Evolutionary conservation across 2,329 filamentous ascomycete genomes (phyloP).

Genomic region (Cercospora zeae-maydis): DNA sequence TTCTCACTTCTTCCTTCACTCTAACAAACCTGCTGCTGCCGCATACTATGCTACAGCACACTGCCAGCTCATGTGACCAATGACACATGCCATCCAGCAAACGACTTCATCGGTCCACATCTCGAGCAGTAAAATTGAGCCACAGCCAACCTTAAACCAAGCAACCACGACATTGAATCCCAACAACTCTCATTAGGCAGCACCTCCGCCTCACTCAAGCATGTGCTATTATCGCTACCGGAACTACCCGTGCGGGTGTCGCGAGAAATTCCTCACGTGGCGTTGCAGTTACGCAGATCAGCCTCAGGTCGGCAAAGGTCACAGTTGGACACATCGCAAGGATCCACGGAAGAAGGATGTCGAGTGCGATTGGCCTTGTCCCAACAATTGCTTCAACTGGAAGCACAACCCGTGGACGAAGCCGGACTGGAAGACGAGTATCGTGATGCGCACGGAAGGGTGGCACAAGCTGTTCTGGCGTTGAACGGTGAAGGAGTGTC

Average conservation of each 20-base stretch:
- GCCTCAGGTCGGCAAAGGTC: constrained; percentile 7
- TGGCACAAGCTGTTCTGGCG: constrained; percentile 9
- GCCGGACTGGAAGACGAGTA: constrained; percentile 11
- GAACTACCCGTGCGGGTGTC: constrained; percentile 11
- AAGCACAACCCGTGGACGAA: constrained; percentile 6
- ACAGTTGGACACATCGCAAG: constrained; percentile 3
- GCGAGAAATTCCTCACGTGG: constrained; percentile 11
- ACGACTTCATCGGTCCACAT: background rate
- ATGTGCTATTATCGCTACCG: constrained; percentile 17
- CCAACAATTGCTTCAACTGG: background rate
- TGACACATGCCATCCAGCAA: background rate
- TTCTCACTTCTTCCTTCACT: background rate
- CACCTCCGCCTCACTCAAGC: background rate
- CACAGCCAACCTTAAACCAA: background rate
- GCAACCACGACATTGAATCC: background rate
- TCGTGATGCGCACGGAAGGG: background rate
- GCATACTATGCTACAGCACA: background rate
- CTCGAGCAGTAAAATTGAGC: background rate
- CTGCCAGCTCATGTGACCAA: constrained; percentile 4
- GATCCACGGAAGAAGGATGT: constrained; percentile 4
- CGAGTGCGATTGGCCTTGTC: background rate
- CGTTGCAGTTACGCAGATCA: constrained; percentile 11
- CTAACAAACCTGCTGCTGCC: background rate
- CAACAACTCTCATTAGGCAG: background rate
- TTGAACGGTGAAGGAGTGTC: background rate